Conservation (phyloP, 768 basidiomycete species). For the Collybia mongolica region DNA sequence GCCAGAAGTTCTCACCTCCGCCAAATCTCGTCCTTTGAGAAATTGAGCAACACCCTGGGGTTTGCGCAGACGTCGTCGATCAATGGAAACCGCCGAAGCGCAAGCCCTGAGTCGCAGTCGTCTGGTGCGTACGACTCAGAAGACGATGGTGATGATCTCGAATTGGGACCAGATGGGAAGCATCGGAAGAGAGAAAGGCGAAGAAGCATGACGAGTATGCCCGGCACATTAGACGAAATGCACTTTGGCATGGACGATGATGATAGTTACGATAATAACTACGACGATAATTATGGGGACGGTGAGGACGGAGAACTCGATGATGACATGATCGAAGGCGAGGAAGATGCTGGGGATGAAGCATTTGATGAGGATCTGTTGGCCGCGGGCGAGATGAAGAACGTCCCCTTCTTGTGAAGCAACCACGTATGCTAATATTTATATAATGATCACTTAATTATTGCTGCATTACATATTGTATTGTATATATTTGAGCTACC, state of each 20-base stretch:
- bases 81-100: slow-evolving; percentile 38
- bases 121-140: slow-evolving; percentile 56
- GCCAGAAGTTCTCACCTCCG: slow-evolving; percentile 44
- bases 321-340: slow-evolving; percentile 41
- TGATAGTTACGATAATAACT: slow-evolving; percentile 36
- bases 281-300: slow-evolving; percentile 28
- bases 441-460: background rate
- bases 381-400: slow-evolving; percentile 82
- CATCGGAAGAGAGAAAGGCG: slow-evolving; percentile 42
- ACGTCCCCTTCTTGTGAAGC: slow-evolving; percentile 60
- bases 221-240: slow-evolving; percentile 72
- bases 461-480: too few species aligned
- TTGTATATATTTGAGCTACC: too few species aligned
- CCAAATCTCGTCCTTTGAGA: slow-evolving; percentile 79
- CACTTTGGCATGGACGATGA: slow-evolving; percentile 55
- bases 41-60: slow-evolving; percentile 58
- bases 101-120: slow-evolving; percentile 47
- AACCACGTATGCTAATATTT: background rate
- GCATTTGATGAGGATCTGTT: slow-evolving; percentile 79
- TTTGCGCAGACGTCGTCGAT: slow-evolving; percentile 42
- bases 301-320: slow-evolving; percentile 32
- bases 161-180: slow-evolving; percentile 37
- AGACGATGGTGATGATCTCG: slow-evolving; percentile 43
- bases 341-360: slow-evolving; percentile 66
- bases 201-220: slow-evolving; percentile 82